A percentile compares a stretch with the other conserved stretches of the same genome.
These are phyloP conservation scores for Colletotrichum sidae DNA, from an alignment of 2,329 filamentous ascomycete species.

Conservation along the genomic window DNA sequence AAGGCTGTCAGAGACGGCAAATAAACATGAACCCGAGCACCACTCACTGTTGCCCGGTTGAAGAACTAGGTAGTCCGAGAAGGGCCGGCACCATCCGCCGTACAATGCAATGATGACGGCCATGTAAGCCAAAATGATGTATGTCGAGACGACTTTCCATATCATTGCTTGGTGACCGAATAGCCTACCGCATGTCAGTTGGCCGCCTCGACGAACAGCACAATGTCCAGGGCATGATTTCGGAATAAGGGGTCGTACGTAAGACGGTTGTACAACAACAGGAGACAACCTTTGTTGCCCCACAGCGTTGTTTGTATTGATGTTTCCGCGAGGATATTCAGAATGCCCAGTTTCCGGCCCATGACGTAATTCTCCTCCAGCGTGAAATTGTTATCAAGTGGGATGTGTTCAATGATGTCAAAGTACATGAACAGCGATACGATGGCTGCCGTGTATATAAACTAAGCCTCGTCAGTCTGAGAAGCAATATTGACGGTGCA, in stretches of 20 bases:
- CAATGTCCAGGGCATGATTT: no score
- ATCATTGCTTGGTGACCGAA: constrained; percentile 22
- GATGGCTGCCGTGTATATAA: constrained; percentile 20
- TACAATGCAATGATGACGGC: constrained; percentile 29
- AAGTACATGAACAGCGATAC: constrained; percentile 20
- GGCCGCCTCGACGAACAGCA: no score
- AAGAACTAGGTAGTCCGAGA: constrained; percentile 30
- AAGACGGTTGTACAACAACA: constrained; percentile 27
- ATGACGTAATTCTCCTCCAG: background rate
- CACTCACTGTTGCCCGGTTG: constrained; percentile 21
- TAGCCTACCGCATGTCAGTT: constrained; percentile 13
- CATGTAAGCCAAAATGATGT: constrained; percentile 21
- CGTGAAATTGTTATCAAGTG: constrained; percentile 17
- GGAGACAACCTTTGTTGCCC: constrained; percentile 34
- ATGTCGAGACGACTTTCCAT: constrained; percentile 14
- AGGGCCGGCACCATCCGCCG: constrained; percentile 33
- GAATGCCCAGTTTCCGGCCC: constrained; percentile 19
- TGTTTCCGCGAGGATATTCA: constrained; percentile 30
- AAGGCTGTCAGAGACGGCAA: background rate
- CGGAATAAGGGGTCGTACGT: background rate
- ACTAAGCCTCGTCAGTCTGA: background rate
- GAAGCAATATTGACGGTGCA: background rate
- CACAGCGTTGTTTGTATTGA: constrained; percentile 34
- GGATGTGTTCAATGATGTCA: background rate
- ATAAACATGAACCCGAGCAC: no score